Evolutionary conservation across 371 early-diverging fungal genomes (phyloP).

Genomic region (Mortierella polycephala): DNA sequence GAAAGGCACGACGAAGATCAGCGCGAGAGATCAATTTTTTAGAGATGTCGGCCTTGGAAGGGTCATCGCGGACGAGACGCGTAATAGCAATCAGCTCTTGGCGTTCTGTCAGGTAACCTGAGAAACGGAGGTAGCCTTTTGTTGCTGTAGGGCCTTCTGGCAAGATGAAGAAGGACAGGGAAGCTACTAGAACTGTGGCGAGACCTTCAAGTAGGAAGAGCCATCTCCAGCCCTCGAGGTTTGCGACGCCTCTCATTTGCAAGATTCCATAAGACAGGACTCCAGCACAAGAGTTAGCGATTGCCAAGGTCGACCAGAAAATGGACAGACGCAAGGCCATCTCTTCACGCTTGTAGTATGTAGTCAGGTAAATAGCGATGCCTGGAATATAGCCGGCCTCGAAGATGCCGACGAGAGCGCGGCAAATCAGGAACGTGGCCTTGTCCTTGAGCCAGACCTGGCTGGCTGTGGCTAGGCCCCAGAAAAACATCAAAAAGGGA

Average conservation of each 20-base stretch:
- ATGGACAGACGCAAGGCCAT: conserved; percentile 66
- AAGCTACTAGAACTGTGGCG: conserved; percentile 59
- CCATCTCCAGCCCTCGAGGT: conserved; percentile 71
- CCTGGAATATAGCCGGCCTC: conserved; percentile 73
- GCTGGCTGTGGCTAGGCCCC: conserved; percentile 68
- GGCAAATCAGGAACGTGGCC: conserved; percentile 49
- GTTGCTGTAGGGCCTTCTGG: conserved; percentile 60
- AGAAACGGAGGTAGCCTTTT: conserved; percentile 56
- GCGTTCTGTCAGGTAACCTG: conserved; percentile 59
- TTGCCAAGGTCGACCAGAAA: conserved; percentile 69
- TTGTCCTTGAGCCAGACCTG: conserved; percentile 54
- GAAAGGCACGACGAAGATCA: conserved; percentile 55
- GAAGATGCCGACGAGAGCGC: conserved; percentile 51
- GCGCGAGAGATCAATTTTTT: conserved; percentile 55
- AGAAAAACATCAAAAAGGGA: conserved; percentile 68
- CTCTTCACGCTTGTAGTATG: conserved; percentile 68
- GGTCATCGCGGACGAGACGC: conserved; percentile 64
- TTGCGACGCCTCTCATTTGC: conserved; percentile 62
- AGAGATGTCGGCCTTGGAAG: conserved; percentile 57
- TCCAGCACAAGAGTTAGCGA: conserved; percentile 70
- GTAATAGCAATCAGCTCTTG: conserved; percentile 65
- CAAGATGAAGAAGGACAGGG: conserved; percentile 59
- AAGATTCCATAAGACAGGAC: conserved; percentile 68
- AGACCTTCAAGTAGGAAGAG: conserved; percentile 65
- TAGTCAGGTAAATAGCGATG: conserved; percentile 64